These are phyloP conservation scores for Epichloe typhina DNA, from an alignment of 2,329 filamentous ascomycete genomes.

Conservation along the genomic window DNA sequence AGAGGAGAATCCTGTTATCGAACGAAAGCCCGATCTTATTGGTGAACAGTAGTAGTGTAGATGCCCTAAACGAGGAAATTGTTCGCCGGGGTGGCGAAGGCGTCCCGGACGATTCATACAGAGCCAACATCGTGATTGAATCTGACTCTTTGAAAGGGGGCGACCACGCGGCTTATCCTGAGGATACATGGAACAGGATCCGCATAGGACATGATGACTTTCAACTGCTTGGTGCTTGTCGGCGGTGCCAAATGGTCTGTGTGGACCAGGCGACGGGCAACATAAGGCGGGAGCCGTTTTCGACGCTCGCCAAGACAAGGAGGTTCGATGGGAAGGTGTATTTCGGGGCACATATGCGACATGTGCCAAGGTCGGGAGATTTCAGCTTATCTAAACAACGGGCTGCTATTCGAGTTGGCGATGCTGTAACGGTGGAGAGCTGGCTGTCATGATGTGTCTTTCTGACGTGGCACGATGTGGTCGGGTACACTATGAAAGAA, in stretches of 20 bases:
- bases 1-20: slow-evolving; percentile 57
- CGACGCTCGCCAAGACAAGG: slow-evolving; percentile 77
- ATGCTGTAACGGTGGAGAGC: slow-evolving; percentile 20
- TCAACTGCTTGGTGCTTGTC: slow-evolving; percentile 68
- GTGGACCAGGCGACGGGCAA: slow-evolving; percentile 73
- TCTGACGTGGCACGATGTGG: background rate
- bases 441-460: slow-evolving; percentile 2
- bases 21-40: slow-evolving; percentile 92
- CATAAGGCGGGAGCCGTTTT: slow-evolving; percentile 73
- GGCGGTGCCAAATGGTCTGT: slow-evolving; percentile 92
- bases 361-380: slow-evolving; percentile 16
- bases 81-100: slow-evolving; percentile 44
- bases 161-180: slow-evolving; percentile 51
- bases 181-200: slow-evolving; percentile 65
- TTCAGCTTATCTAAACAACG: slow-evolving; percentile 10
- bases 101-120: slow-evolving; percentile 63
- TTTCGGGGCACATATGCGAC: slow-evolving; percentile 73
- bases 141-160: slow-evolving; percentile 19
- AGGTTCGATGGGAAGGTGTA: slow-evolving; percentile 72
- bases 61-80: slow-evolving; percentile 64
- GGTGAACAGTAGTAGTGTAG: slow-evolving; percentile 68
- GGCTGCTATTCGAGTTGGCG: slow-evolving; percentile 37
- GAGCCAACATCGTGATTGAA: slow-evolving; percentile 70
- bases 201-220: slow-evolving; percentile 52
- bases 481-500: too few species aligned